Evolutionary conservation across 2,329 filamentous ascomycete genomes (phyloP), one percentile per base, ranked within the genome.

Genomic region (Didymella sp.): DNA sequence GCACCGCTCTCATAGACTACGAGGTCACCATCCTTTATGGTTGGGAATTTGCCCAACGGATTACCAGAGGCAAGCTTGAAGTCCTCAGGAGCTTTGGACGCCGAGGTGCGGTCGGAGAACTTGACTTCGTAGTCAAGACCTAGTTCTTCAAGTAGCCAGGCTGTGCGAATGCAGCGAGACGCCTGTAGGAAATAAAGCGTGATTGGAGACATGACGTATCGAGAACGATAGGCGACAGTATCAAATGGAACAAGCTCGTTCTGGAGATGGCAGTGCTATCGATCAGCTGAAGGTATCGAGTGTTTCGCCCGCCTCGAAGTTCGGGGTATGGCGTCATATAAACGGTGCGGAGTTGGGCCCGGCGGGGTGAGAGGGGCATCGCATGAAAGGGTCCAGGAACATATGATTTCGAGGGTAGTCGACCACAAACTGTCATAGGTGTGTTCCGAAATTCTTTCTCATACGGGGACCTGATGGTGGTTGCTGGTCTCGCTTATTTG

Each of bases 111-210:
- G 1, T 77, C 69, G 15, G 71, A 73, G 60, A 77, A 79, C 27
- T 76, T 74, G 49, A 79, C 51, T 9, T 74, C 71, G 60, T 81
- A 82, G 19, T 75, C 68, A 6, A 80, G 72, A 6, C 67, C 68
- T 0, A 81, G 72, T 54, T 81, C 79, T 59, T 80, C 76, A 6
- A 82, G 74, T 6, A 81, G 73, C 80, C 79, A 82, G 43, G 80
- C 79, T 31, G 72, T 76, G 15, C 78, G 76, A 44, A 80, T 80
- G 50, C 67, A 73, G 51, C 78, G 74, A 2, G 80, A 82, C 43
- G 78, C 76, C 68, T 81, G 77, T 9, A 82, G 75, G 62, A 82
- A 81, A 66, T 75, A 80, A 27, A 82, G 75, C 1, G 77, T 81
- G 47, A 81, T 79, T 40, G 59, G 56, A 24, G 65, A 40, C 62